These are phyloP conservation scores for Penicillium robsamsonii DNA, from an alignment of 495 filamentous ascomycete species.

Conservation along the genomic window DNA sequence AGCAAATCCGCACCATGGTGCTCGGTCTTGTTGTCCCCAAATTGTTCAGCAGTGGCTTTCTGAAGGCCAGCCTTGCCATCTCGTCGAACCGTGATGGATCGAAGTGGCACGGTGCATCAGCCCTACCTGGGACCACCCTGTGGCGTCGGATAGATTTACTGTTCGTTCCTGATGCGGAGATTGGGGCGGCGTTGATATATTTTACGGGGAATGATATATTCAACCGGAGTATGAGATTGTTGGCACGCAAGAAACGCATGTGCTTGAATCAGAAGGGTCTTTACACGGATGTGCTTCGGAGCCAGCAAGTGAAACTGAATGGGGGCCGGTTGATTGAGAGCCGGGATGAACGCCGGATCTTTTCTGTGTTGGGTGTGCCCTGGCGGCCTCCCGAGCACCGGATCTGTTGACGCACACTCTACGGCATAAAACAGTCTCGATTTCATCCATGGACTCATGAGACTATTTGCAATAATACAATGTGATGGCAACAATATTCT, in stretches of 20 bases:
- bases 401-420: constrained; percentile 55
- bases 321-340: constrained; percentile 73
- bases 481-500: background rate
- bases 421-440: background rate
- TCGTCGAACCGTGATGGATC: constrained; percentile 48
- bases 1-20: constrained; percentile 62
- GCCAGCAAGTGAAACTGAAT: constrained; percentile 60
- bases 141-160: constrained; percentile 90
- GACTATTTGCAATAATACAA: background rate
- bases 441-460: background rate
- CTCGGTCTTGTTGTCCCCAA: constrained; percentile 59
- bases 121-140: constrained; percentile 51
- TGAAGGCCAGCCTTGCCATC: constrained; percentile 53
- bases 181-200: constrained; percentile 89
- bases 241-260: constrained; percentile 84
- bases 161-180: constrained; percentile 74
- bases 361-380: constrained; percentile 79
- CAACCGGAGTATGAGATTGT: constrained; percentile 80
- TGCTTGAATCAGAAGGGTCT: constrained; percentile 82
- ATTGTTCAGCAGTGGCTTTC: constrained; percentile 61
- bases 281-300: constrained; percentile 71
- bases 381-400: constrained; percentile 83
- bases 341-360: constrained; percentile 77
- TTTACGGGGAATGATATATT: constrained; percentile 98
- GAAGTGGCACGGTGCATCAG: constrained; percentile 89